phyloP scores from a whole-genome alignment of 75 land plant genomes.

The Sequoiadendron giganteum region DNA sequence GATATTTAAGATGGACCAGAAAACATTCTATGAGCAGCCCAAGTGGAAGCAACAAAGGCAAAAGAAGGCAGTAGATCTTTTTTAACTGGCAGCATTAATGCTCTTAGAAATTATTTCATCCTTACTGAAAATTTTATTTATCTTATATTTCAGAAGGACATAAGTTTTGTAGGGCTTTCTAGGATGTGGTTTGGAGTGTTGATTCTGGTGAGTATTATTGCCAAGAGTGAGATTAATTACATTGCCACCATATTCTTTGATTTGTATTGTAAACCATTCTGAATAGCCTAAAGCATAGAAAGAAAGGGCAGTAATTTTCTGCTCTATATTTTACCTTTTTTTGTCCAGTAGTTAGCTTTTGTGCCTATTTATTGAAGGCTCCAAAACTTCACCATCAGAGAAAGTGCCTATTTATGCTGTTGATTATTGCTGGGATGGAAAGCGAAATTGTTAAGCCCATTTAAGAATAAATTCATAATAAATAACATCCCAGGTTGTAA shows the following conservation, averaged over 20 bases:
- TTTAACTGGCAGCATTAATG: not conserved
- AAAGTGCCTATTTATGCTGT: not conserved
- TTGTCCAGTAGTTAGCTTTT: not conserved
- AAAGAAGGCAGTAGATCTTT: conserved; percentile 30
- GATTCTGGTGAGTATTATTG: not conserved
- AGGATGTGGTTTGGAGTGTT: not conserved
- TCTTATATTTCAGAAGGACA: not conserved
- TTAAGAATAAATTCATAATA: not conserved
- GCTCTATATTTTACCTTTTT: not conserved
- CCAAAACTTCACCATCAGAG: not conserved
- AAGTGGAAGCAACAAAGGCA: conserved; percentile 54
- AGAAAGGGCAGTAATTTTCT: not conserved
- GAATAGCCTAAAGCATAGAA: not conserved
- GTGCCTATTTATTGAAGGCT: not conserved
- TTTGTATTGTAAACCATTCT: not conserved
- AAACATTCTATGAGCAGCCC: conserved; percentile 45
- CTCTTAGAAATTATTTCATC: not conserved
- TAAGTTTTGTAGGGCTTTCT: not conserved
- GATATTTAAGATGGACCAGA: conserved; percentile 35
- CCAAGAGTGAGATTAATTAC: not conserved
- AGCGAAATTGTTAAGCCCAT: not conserved
- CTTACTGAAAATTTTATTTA: not conserved
- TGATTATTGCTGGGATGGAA: not conserved
- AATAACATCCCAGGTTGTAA: not conserved
- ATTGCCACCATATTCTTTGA: not conserved